A percentile compares a stretch with the other conserved stretches of the same genome.
Conservation (phyloP, 495 filamentous ascomycete genomes). For the Xanthoparmelia taractica region DNA sequence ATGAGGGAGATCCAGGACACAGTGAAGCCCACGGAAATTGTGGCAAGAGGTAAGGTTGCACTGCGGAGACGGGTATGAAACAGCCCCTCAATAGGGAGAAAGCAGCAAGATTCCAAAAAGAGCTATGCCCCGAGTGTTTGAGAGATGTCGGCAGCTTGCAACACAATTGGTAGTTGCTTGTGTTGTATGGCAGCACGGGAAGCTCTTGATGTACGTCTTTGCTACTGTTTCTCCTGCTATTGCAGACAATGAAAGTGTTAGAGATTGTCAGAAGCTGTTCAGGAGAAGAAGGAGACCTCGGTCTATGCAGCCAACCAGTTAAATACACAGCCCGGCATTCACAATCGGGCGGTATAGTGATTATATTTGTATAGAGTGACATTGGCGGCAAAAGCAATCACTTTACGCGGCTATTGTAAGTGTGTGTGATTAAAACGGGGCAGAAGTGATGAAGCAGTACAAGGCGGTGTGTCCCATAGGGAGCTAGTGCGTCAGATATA, state of each 20-base stretch:
- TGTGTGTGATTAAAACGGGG: not conserved
- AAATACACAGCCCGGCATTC: not conserved
- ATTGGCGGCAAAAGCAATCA: not conserved
- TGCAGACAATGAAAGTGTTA: not conserved
- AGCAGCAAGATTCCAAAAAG: not conserved
- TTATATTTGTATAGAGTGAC: not conserved
- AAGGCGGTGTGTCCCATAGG: not conserved
- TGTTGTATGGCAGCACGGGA: not conserved
- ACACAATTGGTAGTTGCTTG: not conserved
- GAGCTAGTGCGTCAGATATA: not conserved
- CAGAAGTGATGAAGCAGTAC: not conserved
- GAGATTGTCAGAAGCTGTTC: not conserved
- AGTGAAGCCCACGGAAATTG: not conserved
- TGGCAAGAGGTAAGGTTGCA: not conserved
- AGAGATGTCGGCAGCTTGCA: not conserved
- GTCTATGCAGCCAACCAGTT: not conserved
- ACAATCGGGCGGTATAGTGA: not conserved
- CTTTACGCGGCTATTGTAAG: not conserved
- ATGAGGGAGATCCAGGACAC: not conserved
- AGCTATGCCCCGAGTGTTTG: not conserved
- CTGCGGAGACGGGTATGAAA: not conserved
- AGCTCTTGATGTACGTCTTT: not conserved
- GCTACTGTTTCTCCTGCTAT: not conserved
- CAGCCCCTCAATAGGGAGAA: not conserved
- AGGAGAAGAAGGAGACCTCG: not conserved